Percentiles rank a stretch among this genome's conserved stretches.
Conservation (phyloP, 495 filamentous ascomycete species). For the Lentithecium fluviatile region DNA sequence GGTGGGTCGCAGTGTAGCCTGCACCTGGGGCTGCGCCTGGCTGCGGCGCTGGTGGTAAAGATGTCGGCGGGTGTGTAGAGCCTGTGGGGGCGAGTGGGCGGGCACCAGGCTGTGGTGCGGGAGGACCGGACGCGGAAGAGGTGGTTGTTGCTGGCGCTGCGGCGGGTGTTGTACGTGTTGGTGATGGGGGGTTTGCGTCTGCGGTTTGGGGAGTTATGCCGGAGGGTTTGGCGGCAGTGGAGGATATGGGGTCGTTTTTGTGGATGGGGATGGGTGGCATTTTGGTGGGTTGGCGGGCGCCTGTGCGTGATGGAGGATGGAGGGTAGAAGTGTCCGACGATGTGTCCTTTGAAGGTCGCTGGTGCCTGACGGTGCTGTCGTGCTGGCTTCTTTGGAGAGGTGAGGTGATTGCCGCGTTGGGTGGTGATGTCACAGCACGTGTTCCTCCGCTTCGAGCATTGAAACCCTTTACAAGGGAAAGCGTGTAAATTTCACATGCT, state of each 20-base stretch:
- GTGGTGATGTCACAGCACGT: slow-evolving; percentile 29
- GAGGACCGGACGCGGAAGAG: slow-evolving; percentile 2
- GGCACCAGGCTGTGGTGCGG: slow-evolving; percentile 28
- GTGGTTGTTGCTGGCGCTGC: slow-evolving; percentile 15
- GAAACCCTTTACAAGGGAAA: too few relatives aligned
- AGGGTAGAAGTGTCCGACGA: too few relatives aligned
- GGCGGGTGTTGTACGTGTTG: slow-evolving; percentile 20
- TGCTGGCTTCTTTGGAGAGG: slow-evolving; percentile 12
- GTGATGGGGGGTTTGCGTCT: slow-evolving; percentile 5
- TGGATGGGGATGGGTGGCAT: slow-evolving; percentile 32
- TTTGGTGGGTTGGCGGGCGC: neutral
- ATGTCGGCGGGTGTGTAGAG: neutral
- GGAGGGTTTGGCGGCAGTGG: slow-evolving; percentile 10
- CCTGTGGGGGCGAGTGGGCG: slow-evolving; percentile 17
- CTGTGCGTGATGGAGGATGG: too few relatives aligned
- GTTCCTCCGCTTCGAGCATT: neutral
- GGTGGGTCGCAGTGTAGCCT: slow-evolving; percentile 23
- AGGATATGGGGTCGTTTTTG: slow-evolving; percentile 28
- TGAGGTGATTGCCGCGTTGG: slow-evolving; percentile 17
- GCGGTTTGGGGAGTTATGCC: slow-evolving; percentile 25
- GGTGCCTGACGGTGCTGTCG: slow-evolving; percentile 17
- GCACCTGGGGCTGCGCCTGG: neutral
- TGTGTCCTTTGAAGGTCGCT: neutral
- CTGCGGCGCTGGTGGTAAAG: slow-evolving; percentile 11
- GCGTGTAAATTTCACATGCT: too few relatives aligned